Evolutionary conservation across 192 early-diverging fungal species (phyloP).

Genomic region (Helicostylum pulchrum): DNA sequence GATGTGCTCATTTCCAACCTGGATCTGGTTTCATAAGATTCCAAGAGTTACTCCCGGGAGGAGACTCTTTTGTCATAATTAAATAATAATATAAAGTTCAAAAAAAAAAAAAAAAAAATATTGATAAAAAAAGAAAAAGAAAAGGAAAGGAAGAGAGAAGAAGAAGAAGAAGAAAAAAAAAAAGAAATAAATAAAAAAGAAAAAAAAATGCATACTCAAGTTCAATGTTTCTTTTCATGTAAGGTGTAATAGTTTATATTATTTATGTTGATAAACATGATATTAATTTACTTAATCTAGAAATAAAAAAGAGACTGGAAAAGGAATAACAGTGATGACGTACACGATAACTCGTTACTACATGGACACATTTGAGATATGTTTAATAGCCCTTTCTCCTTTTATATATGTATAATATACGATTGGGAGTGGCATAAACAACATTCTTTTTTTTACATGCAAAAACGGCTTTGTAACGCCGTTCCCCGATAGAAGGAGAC

Average conservation of each 20-base stretch:
- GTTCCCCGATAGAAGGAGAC: no score
- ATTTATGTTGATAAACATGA: neutral
- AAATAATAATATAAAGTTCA: neutral
- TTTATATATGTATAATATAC: neutral
- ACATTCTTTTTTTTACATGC: no score
- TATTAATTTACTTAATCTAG: neutral
- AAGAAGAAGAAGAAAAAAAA: neutral
- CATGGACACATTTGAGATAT: conserved; percentile 19
- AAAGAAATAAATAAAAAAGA: conserved; percentile 8
- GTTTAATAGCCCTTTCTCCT: neutral
- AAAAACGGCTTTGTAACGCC: no score
- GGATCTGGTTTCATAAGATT: conserved; percentile 63
- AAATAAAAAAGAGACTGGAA: neutral
- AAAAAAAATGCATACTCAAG: conserved; percentile 1
- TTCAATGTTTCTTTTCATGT: conserved; percentile 1
- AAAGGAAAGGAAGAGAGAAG: conserved; percentile 8
- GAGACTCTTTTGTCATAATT: conserved; percentile 16
- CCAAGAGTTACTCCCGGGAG: conserved; percentile 38
- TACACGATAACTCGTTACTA: neutral
- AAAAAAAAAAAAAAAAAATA: conserved; percentile 14
- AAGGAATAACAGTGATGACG: conserved; percentile 7
- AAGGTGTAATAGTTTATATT: neutral
- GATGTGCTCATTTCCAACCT: conserved; percentile 24
- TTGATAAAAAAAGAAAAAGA: conserved; percentile 11
- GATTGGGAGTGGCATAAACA: no score